Evolutionary conservation across 768 basidiomycete species (phyloP).

Genomic region (Leccinum barrowsii): DNA sequence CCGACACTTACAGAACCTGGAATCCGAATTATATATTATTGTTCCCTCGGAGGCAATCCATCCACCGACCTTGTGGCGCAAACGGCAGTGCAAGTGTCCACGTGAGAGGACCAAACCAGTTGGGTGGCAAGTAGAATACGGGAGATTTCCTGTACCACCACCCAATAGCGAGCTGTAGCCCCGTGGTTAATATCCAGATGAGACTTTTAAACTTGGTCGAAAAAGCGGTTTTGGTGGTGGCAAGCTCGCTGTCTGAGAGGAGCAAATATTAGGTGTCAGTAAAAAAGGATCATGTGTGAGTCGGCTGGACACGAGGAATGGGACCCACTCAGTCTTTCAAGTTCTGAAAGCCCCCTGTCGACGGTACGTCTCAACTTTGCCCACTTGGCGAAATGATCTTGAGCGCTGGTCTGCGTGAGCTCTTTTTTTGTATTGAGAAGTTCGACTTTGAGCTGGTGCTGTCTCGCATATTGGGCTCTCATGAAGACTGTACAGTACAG

Average conservation of each 20-base stretch:
- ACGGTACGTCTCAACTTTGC: constrained; percentile 87
- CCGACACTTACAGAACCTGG: constrained; percentile 89
- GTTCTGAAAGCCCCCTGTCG: constrained; percentile 86
- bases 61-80: constrained; percentile 76
- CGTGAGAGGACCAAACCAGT: constrained; percentile 84
- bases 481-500: constrained; percentile 67
- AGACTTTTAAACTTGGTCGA: constrained; percentile 65
- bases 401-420: constrained; percentile 84
- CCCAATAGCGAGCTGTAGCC: constrained; percentile 76
- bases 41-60: background rate
- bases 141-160: constrained; percentile 91
- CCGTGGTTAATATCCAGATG: constrained; percentile 86
- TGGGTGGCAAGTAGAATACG: constrained; percentile 88
- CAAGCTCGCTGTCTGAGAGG: constrained; percentile 60
- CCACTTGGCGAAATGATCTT: constrained; percentile 99
- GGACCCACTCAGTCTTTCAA: constrained; percentile 86
- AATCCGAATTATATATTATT: background rate
- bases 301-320: background rate
- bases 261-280: constrained; percentile 2
- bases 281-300: background rate
- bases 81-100: constrained; percentile 92
- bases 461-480: constrained; percentile 49
- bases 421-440: constrained; percentile 80
- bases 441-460: constrained; percentile 73
- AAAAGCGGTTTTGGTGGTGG: constrained; percentile 58